phyloP scores from a whole-genome alignment of 2,329 filamentous ascomycete genomes.

The Aureobasidium sp. region DNA sequence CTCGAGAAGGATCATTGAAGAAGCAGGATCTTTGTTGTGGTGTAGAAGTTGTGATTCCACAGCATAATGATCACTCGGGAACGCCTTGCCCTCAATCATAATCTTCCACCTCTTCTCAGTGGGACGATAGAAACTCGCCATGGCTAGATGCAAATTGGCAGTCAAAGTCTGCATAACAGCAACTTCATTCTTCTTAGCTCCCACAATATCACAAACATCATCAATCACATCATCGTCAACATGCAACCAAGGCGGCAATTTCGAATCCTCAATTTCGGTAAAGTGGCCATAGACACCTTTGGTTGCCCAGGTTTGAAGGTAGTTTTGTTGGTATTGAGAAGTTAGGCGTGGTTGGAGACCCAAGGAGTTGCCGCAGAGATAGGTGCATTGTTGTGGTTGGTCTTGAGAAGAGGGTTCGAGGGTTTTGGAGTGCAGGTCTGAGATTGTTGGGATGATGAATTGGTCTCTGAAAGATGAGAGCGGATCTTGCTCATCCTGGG shows the following conservation, averaged over 20 bases:
- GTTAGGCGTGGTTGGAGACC: slow-evolving; percentile 71
- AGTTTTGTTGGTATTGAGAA: slow-evolving; percentile 56
- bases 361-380: slow-evolving; percentile 85
- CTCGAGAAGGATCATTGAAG: slow-evolving; percentile 66
- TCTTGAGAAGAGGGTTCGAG: slow-evolving; percentile 15
- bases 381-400: slow-evolving; percentile 47
- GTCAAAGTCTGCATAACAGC: slow-evolving; percentile 86
- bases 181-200: slow-evolving; percentile 63
- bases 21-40: slow-evolving; percentile 57
- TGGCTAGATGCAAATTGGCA: slow-evolving; percentile 68
- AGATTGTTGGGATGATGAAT: slow-evolving; percentile 69
- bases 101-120: slow-evolving; percentile 62
- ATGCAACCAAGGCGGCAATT: slow-evolving; percentile 65
- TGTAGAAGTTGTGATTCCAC: slow-evolving; percentile 71
- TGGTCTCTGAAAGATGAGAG: slow-evolving; percentile 47
- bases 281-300: slow-evolving; percentile 85
- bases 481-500: slow-evolving; percentile 29
- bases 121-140: slow-evolving; percentile 77
- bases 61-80: slow-evolving; percentile 82
- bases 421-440: slow-evolving; percentile 54
- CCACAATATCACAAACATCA: slow-evolving; percentile 65
- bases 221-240: slow-evolving; percentile 66
- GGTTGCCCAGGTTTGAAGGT: slow-evolving; percentile 75
- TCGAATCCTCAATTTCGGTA: slow-evolving; percentile 55
- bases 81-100: slow-evolving; percentile 82